phyloP scores from a whole-genome alignment of 345 rosid genomes.

The Rhodamnia rubescens region DNA sequence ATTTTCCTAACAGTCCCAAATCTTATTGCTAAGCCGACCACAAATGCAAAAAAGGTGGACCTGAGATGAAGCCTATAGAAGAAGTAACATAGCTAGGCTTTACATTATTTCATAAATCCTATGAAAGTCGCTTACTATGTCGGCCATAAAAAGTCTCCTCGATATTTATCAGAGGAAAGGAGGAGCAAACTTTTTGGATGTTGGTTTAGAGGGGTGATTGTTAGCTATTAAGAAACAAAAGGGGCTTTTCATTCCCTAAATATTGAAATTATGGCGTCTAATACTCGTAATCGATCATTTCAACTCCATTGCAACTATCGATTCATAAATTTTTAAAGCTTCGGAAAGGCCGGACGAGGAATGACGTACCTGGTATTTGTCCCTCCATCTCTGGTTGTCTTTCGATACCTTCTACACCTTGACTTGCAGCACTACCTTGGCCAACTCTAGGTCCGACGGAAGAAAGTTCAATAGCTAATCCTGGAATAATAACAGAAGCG shows the following conservation, averaged over 20 bases:
- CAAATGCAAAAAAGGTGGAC: neutral
- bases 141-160: neutral
- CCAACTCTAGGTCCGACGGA: neutral
- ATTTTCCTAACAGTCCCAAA: neutral
- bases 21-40: neutral
- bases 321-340: neutral
- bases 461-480: neutral
- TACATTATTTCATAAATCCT: neutral
- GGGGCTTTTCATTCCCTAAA: neutral
- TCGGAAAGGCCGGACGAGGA: accelerated
- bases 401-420: neutral
- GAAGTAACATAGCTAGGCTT: neutral
- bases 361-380: neutral
- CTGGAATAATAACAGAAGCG: neutral
- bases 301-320: accelerated
- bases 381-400: neutral
- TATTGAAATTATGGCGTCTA: neutral
- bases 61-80: neutral
- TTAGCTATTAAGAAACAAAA: neutral
- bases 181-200: neutral
- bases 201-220: neutral
- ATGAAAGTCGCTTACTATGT: neutral
- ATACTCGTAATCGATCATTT: neutral
- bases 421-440: neutral
- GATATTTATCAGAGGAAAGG: neutral